Evolutionary conservation across 805 yeast genomes (phyloP), one percentile per base, ranked within the genome.

Genomic region (Sungouiozyma intestinalis): DNA sequence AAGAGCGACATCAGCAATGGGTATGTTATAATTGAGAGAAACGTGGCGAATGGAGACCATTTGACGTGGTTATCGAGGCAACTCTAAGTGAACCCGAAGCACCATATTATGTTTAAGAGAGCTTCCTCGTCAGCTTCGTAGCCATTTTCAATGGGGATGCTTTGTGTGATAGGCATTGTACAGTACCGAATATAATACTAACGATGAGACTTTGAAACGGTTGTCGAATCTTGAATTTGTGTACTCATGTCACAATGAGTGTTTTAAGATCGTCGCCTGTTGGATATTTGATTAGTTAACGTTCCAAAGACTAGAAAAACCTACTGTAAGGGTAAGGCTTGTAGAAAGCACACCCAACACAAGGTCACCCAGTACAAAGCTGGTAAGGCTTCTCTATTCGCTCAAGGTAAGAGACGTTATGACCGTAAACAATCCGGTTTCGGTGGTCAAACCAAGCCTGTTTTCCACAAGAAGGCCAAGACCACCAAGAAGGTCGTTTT

Each of bases 361-460:
- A 92, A 90, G 81, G 98, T 92, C 69, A 90, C 99, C 74, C 99
- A 92, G 80, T 92, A 92, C 94, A 92, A 92, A 76, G 95, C 97
- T 71, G 98, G 99, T 77, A 92, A 92, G 80, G 97, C 98, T 71
- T 90, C 97, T 57, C 81, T 88, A 66, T 87, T 80, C 69, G 96
- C 97, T 63, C 97, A 92, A 79, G 99, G 99, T 83, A 92, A 94
- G 90, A 87, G 99, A 81, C 88, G 99, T 81, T 92, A 92, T 79
- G 98, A 92, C 90, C 95, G 99, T 77, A 92, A 92, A 77, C 98
- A 92, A 79, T 71, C 84, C 66, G 98, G 98, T 87, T 92, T 80
- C 77, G 99, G 99, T 85, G 99, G 99, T 85, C 99, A 92, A 79
- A 92, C 98, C 76, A 92, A 87, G 81, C 98, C 81, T 70, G 83